Conservation (phyloP, 1,284 basidiomycete species). For the Ceratobasidium papillatum region DNA sequence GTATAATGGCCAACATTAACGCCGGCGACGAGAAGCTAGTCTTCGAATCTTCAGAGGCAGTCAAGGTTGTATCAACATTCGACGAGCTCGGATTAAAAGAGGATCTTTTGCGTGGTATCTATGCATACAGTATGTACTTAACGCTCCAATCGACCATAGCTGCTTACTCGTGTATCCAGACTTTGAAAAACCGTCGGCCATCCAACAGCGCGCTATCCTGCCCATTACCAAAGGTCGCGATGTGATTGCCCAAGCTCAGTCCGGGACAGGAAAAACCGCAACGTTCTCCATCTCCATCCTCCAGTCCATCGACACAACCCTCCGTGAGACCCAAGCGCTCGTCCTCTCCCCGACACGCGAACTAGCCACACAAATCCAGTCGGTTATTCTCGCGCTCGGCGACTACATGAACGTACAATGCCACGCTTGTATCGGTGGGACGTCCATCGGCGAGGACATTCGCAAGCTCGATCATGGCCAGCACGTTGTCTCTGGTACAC, state of each 20-base stretch:
- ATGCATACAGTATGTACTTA: constrained; percentile 89
- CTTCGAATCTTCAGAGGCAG: constrained; percentile 96
- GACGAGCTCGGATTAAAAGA: constrained; percentile 96
- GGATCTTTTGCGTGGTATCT: constrained; percentile 95
- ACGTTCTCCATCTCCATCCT: constrained; percentile 96
- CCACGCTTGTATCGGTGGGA: constrained; percentile 98
- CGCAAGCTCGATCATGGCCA: constrained; percentile 98
- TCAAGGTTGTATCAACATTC: constrained; percentile 86
- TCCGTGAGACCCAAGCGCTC: constrained; percentile 96
- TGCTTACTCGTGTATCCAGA: constrained; percentile 60
- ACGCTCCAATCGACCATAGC: constrained; percentile 11
- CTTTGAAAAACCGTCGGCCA: constrained; percentile 99
- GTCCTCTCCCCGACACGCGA: constrained; percentile 95
- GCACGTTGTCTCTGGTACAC: constrained; percentile 97
- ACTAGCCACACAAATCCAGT: constrained; percentile 97
- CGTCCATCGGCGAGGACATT: constrained; percentile 97
- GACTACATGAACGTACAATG: constrained; percentile 99
- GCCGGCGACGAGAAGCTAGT: constrained; percentile 75
- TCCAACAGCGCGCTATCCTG: constrained; percentile 97
- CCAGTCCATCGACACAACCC: constrained; percentile 94
- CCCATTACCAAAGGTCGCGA: constrained; percentile 95
- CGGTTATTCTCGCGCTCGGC: constrained; percentile 95
- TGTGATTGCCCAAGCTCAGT: constrained; percentile 98
- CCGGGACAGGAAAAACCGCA: constrained; percentile 99
- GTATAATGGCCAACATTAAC: constrained; percentile 50